Conservation (phyloP, 2,329 filamentous ascomycete genomes). For the Fusarium acutatum region DNA sequence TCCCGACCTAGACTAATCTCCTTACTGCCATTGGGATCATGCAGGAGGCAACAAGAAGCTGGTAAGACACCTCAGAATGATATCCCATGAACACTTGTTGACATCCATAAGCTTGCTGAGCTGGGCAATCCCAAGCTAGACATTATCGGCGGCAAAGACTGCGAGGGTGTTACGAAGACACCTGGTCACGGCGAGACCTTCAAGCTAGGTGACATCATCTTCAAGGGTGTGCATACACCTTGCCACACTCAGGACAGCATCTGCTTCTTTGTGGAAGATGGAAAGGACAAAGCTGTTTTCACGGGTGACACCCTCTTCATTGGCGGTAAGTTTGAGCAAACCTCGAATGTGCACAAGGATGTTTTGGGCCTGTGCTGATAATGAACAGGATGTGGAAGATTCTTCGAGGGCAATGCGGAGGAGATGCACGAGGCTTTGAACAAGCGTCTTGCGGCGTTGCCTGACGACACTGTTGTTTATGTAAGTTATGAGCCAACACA, state of each 20-base stretch:
- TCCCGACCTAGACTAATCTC: background rate
- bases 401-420: slow-evolving; percentile 89
- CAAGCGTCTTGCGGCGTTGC: slow-evolving; percentile 79
- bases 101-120: slow-evolving; percentile 46
- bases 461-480: slow-evolving; percentile 91
- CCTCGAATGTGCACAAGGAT: background rate
- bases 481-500: slow-evolving; percentile 58
- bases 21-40: slow-evolving; percentile 85
- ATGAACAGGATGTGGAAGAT: slow-evolving; percentile 81
- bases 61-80: slow-evolving; percentile 55
- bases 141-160: slow-evolving; percentile 89
- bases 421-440: slow-evolving; percentile 97
- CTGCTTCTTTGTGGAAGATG: slow-evolving; percentile 91
- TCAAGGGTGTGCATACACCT: slow-evolving; percentile 91
- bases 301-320: slow-evolving; percentile 98
- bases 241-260: slow-evolving; percentile 99
- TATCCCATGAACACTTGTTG: background rate
- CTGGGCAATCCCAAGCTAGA: slow-evolving; percentile 69
- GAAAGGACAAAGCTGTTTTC: slow-evolving; percentile 79
- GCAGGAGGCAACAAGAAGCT: slow-evolving; percentile 89
- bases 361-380: background rate
- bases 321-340: slow-evolving; percentile 65
- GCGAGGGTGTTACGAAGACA: slow-evolving; percentile 79
- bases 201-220: slow-evolving; percentile 82
- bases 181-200: slow-evolving; percentile 81